These are phyloP conservation scores for Boeremia lycopersici DNA, from an alignment of 2,329 filamentous ascomycete species.

Conservation along the genomic window DNA sequence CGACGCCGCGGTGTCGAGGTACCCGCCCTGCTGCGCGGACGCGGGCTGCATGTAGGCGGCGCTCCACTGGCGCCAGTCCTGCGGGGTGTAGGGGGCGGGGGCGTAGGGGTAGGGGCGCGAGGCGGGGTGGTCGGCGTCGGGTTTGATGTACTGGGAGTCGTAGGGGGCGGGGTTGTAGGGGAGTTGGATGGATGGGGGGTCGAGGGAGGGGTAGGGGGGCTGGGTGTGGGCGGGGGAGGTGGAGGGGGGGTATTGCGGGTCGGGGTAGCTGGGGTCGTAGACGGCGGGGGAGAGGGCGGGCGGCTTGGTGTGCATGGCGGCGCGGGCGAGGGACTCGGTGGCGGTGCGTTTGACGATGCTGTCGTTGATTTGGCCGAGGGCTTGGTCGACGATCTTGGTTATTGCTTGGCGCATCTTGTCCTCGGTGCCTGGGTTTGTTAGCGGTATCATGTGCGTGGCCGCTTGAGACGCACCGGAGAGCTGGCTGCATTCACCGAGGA, in stretches of 20 bases:
- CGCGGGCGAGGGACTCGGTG: constrained; percentile 51
- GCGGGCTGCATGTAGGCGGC: constrained; percentile 37
- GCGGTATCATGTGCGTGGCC: neutral
- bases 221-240: constrained; percentile 33
- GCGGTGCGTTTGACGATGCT: constrained; percentile 52
- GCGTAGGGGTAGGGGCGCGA: constrained; percentile 34
- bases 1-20: constrained; percentile 48
- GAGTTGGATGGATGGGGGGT: constrained; percentile 19
- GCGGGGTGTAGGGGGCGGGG: constrained; percentile 26
- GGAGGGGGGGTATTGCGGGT: constrained; percentile 29
- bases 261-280: constrained; percentile 35
- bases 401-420: constrained; percentile 56
- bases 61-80: constrained; percentile 47
- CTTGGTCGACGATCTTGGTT: constrained; percentile 56
- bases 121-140: constrained; percentile 32
- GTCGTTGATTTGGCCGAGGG: constrained; percentile 55
- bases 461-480: constrained; percentile 64
- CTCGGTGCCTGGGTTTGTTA: constrained; percentile 50
- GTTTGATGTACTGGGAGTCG: constrained; percentile 38
- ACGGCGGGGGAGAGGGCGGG: constrained; percentile 22
- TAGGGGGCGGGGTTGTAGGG: constrained; percentile 38
- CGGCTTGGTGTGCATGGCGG: constrained; percentile 39
- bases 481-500: constrained; percentile 69
- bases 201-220: constrained; percentile 28
- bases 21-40: constrained; percentile 36